Percentiles rank a stretch among this genome's conserved stretches.
phyloP scores from a whole-genome alignment of 2,329 filamentous ascomycete species.

The Blastomyces gilchristii region DNA sequence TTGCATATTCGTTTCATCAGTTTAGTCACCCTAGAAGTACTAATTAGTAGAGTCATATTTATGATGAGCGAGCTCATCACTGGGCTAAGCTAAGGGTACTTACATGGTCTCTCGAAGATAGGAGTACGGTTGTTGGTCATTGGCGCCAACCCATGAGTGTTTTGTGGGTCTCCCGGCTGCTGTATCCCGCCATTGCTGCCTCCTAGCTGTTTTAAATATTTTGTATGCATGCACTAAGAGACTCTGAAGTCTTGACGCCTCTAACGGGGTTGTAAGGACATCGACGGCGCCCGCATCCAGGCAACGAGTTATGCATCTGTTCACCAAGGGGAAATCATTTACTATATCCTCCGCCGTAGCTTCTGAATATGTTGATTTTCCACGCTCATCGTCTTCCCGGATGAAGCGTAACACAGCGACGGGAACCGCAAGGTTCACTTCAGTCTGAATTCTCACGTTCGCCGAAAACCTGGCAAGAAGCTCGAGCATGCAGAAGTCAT shows the following conservation, averaged over 20 bases:
- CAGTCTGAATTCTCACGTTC: slow-evolving; percentile 42
- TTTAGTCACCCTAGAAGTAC: slow-evolving; percentile 54
- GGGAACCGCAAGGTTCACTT: slow-evolving; percentile 41
- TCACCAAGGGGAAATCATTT: slow-evolving; percentile 39
- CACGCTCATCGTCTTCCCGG: slow-evolving; percentile 28
- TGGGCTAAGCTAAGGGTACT: slow-evolving; percentile 13
- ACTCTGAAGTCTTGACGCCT: slow-evolving; percentile 60
- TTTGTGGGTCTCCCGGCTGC: slow-evolving; percentile 67
- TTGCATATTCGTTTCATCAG: slow-evolving; percentile 85
- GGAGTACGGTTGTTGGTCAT: slow-evolving; percentile 75
- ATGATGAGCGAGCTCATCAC: slow-evolving; percentile 9
- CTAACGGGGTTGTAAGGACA: slow-evolving; percentile 70
- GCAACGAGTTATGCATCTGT: slow-evolving; percentile 45
- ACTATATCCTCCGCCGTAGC: slow-evolving; percentile 17
- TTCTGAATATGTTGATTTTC: slow-evolving; percentile 15
- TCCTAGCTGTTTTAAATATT: slow-evolving; percentile 63
- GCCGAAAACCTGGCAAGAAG: slow-evolving; percentile 40
- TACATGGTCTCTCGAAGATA: slow-evolving; percentile 83
- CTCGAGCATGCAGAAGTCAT: slow-evolving; percentile 40
- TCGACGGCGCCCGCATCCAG: slow-evolving; percentile 80
- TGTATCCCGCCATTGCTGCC: slow-evolving; percentile 61
- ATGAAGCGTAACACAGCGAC: slow-evolving; percentile 37
- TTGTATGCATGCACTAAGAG: slow-evolving; percentile 77
- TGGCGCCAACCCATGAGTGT: slow-evolving; percentile 82
- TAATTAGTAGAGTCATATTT: neutral